Evolutionary conservation across 2,329 filamentous ascomycete species (phyloP), one percentile per base, ranked within the genome.

Genomic region (Cytospora piceicola): DNA sequence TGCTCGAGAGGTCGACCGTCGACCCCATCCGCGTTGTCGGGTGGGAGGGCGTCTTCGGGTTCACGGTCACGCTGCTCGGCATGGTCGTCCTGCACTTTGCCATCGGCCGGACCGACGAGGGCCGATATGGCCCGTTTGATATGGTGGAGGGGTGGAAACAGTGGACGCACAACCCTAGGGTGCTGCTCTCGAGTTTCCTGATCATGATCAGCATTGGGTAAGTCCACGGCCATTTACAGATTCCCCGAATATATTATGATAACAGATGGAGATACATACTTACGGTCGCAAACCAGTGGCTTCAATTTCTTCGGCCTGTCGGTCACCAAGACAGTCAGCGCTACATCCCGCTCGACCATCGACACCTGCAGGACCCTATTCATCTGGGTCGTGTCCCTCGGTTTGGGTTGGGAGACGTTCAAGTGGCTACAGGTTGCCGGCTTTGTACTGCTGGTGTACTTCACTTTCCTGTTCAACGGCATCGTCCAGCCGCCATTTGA

Each of bases 191-290:
- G 27, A 96, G 93, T 70, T 63, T 98, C 9, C 77, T 96, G 66
- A 98, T 98, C 76, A 99, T 99, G 95, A 85, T 99, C 71, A 96
- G 93, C 73, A 99, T 99, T 72, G 94, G 94, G 91, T 96, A 86
- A 75, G 87, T 82, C 20, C 27, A 49, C n/a, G 20, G 51, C 49
- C 34, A 34, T 46, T 34, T 46, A 53, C 63, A 14, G 15, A 71
- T 70, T 68, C 15, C 9, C 6, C 36, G 39, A 30, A 55, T 68
- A 61, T 36, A 55, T 61, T 53, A n/a, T n/a, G n/a, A n/a, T n/a
- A 46, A 20, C 9, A n/a, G 22, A n/a, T 11, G 12, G 3, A 14
- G 0, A 11, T 20, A 42, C 12, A n/a, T 34, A n/a, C 70, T 34
- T 52, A 56, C 39, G 9, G 8, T n/a, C 24, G 3, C 17, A 8